Base-by-base conservation (phyloP, 139 green algal genomes). In the Gonium pectorale region DNA sequence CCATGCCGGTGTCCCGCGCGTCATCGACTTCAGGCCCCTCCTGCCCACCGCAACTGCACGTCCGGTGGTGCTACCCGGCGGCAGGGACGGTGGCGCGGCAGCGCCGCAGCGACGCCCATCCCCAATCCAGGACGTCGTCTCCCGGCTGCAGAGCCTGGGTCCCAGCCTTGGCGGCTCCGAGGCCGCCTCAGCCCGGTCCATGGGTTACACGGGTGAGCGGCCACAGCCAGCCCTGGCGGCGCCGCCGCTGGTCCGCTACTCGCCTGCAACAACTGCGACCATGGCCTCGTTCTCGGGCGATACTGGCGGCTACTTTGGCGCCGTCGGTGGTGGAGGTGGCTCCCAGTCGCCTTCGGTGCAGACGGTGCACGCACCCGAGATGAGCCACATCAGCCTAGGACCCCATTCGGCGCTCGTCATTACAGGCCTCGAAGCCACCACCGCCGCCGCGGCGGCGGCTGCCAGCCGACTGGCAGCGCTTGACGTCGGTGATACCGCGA, bases 11-110 rank as follows among this genome's bases (percentile, higher is more conserved):
- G n/a, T 64, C 24, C 62, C 77, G 3, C 43, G 77, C 8, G 26
- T 73, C 33, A 74, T 83, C 24, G 77, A 83, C 60, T 83, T 83
- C 62, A 31, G 77, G 22, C 77, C 77, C 2, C 60, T 83, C 3
- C 31, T 83, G 3, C 77, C 60, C 31, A 21, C n/a, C 13, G 77
- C 77, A 7, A 83, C 77, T 2, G 5, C n/a, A 2, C 60, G 77
- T 38, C 77, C 77, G 27, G 77, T 68, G 2, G 22, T 82, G 19
- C 27, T 29, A 35, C 29, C 60, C 5, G n/a, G 38, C 24, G 40
- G 73, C 54, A 35, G 51, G 4, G n/a, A 40, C 29, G 60, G 56
- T 11, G 6, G 24, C 60, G n/a, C 60, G 17, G 49, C 60, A 67
- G 60, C 27, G 19, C 29, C 60, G 29, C 29, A 26, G 29, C 29